Percentiles rank a stretch among this genome's conserved stretches.
These are phyloP conservation scores for Leccinum fallax DNA, from an alignment of 1,284 basidiomycete genomes.

Conservation along the genomic window DNA sequence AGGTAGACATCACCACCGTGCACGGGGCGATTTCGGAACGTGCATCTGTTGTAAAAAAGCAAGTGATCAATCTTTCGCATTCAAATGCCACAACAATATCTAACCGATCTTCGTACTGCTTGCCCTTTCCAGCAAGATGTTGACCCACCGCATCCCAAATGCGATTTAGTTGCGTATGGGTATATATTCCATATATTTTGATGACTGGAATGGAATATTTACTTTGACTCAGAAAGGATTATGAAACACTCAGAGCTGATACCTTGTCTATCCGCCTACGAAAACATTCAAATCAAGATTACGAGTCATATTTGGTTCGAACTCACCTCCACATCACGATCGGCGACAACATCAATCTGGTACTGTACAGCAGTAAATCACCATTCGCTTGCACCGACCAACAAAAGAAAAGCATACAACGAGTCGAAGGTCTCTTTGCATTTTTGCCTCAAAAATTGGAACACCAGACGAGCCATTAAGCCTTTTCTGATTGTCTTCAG, in stretches of 20 bases:
- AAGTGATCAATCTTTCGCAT: neutral
- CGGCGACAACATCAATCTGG: slow-evolving; percentile 60
- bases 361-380: slow-evolving; percentile 44
- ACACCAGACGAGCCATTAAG: slow-evolving; percentile 51
- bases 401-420: slow-evolving; percentile 47
- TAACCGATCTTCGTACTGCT: slow-evolving; percentile 54
- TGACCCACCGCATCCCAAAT: slow-evolving; percentile 60
- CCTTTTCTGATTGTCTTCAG: slow-evolving; percentile 66
- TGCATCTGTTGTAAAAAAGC: slow-evolving; percentile 39
- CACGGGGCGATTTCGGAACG: slow-evolving; percentile 43
- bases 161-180: slow-evolving; percentile 58
- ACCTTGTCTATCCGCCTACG: slow-evolving; percentile 60
- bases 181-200: slow-evolving; percentile 65
- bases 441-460: slow-evolving; percentile 70
- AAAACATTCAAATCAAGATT: neutral
- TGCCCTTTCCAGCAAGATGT: slow-evolving; percentile 54
- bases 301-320: neutral
- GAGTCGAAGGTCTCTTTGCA: slow-evolving; percentile 60
- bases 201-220: slow-evolving; percentile 43
- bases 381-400: neutral
- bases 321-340: slow-evolving; percentile 52
- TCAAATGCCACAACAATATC: neutral
- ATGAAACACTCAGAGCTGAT: neutral
- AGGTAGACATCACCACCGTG: slow-evolving; percentile 44
- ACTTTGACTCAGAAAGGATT: neutral